Evolutionary conservation across 2,329 filamentous ascomycete species (phyloP), one percentile per base, ranked within the genome.

Genomic region (Aspergillus sp.): DNA sequence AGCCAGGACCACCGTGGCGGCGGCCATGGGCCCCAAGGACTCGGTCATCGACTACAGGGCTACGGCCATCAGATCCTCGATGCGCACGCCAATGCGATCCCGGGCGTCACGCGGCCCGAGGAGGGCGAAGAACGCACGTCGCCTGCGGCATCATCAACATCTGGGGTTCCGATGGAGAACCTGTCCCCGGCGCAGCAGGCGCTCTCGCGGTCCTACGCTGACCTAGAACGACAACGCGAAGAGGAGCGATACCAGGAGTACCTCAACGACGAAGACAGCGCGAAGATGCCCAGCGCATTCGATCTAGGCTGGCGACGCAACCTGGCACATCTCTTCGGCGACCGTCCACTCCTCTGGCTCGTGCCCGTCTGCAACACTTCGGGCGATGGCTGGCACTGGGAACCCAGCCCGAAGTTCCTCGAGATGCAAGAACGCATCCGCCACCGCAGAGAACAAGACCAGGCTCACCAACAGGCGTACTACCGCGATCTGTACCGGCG

Each of bases 311-410:
- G 84, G 78, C 81, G 78, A 48, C 79, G 78, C 38, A 98, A 98
- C 63, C 66, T 97, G 4, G 62, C 70, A 1, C 87, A 95, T 63
- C 77, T 98, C 2, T 88, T 98, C 54, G 93, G 93, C 0, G 79
- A 80, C 0, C 79, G 73, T 1, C 82, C 82, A 1, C 67, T 79
- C 28, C 73, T 93, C 6, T 97, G 93, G 91, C 70, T 76, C 29
- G 51, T 97, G 1, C 93, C 93, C 0, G 72, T 97, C 41, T 81
- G 79, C 65, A 97, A 86, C 60, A 94, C 89, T 2, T 86, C 81
- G 0, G 91, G 91, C 32, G 88, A 98, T 64, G 93, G 93, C 26
- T 98, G 91, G 91, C 77, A 76, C 40, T 98, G 93, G 93, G 89
- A 96, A 59, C 79, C 90, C 1, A 94, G 82, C 60, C 76, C 80